phyloP scores from a whole-genome alignment of 2,329 filamentous ascomycete species.

The Paecilomyces fulvus region DNA sequence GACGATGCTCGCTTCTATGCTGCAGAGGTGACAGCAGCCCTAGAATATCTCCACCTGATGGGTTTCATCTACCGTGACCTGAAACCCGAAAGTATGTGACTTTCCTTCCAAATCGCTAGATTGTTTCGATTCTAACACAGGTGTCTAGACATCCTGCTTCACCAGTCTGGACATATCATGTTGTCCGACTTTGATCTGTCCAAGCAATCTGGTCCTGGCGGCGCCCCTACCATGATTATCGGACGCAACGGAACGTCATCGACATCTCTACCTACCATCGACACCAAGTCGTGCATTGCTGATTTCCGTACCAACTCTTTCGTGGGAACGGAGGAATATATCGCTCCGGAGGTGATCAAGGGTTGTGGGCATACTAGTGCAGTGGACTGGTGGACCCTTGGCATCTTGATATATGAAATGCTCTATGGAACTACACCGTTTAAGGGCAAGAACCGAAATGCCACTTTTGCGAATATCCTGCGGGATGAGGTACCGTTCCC shows the following conservation, averaged over 20 bases:
- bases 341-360: conserved; percentile 97
- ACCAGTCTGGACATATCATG: conserved; percentile 99
- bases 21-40: conserved; percentile 88
- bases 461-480: conserved; percentile 95
- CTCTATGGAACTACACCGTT: conserved; percentile 96
- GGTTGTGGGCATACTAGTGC: conserved; percentile 96
- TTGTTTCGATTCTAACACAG: conserved; percentile 27
- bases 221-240: conserved; percentile 96
- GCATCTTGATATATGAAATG: conserved; percentile 98
- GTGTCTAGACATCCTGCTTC: conserved; percentile 78
- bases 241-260: conserved; percentile 80
- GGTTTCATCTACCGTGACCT: conserved; percentile 97
- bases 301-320: conserved; percentile 99
- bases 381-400: conserved; percentile 98
- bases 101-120: neutral
- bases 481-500: conserved; percentile 94
- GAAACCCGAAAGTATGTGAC: conserved; percentile 81
- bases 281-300: conserved; percentile 95
- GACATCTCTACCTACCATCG: conserved; percentile 86
- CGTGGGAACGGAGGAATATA: conserved; percentile 97
- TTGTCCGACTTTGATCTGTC: conserved; percentile 97
- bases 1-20: conserved; percentile 97
- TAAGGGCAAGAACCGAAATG: conserved; percentile 98
- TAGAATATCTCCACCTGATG: conserved; percentile 97
- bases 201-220: conserved; percentile 92